Conservation (phyloP, 2,329 filamentous ascomycete genomes). For the Neoscytalidium dimidiatum region DNA sequence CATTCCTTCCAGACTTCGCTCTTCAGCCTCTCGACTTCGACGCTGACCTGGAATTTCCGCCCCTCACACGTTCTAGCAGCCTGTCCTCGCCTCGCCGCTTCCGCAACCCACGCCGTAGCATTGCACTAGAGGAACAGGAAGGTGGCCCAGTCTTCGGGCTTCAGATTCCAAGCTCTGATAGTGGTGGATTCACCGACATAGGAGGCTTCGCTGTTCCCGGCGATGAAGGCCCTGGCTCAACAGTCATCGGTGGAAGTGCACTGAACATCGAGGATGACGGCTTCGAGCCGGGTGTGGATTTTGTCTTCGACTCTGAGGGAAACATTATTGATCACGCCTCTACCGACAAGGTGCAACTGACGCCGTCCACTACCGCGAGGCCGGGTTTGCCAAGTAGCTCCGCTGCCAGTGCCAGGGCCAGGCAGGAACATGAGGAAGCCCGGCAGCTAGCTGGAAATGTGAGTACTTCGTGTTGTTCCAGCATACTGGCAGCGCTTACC, state of each 20-base stretch:
- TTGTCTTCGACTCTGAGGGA: constrained; percentile 64
- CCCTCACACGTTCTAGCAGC: constrained; percentile 24
- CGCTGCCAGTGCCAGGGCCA: constrained; percentile 42
- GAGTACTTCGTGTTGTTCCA: constrained; percentile 25
- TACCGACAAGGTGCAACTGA: constrained; percentile 22
- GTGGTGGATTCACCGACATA: constrained; percentile 27
- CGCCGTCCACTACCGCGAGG: constrained; percentile 23
- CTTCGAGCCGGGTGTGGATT: constrained; percentile 55
- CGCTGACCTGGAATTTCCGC: constrained; percentile 43
- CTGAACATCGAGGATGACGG: constrained; percentile 35
- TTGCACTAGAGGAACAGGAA: neutral
- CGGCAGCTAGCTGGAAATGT: constrained; percentile 37
- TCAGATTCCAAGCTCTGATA: constrained; percentile 51
- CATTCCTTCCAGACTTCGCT: constrained; percentile 69
- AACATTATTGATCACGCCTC: constrained; percentile 53
- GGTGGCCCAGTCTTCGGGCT: constrained; percentile 32
- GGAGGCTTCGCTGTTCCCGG: constrained; percentile 45
- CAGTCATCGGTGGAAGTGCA: neutral
- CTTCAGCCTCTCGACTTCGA: constrained; percentile 63
- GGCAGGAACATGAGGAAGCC: constrained; percentile 46
- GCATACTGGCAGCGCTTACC: neutral
- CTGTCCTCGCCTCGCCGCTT: neutral
- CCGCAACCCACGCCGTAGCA: neutral
- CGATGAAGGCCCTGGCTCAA: constrained; percentile 41
- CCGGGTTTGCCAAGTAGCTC: constrained; percentile 30